phyloP scores from a whole-genome alignment of 176 grass and related monocot genomes.

The Echinochloa phyllopogon region DNA sequence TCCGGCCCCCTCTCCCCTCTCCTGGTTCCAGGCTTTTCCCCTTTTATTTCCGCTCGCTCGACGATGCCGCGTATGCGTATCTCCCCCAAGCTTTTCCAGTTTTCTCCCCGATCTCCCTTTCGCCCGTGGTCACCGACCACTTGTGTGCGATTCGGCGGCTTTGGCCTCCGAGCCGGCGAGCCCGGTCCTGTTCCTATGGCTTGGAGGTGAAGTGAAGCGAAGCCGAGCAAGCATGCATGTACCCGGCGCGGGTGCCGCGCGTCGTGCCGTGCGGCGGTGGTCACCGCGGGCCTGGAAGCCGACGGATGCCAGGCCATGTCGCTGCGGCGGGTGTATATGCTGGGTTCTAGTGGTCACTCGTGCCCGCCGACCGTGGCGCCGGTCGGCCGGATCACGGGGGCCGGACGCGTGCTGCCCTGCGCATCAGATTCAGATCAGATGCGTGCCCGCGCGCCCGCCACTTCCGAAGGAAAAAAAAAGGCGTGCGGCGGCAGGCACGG shows the following conservation, averaged over 20 bases:
- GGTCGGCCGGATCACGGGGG: background rate
- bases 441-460: background rate
- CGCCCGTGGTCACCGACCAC: slow-evolving; percentile 26
- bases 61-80: slow-evolving; percentile 43
- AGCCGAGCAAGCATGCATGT: background rate
- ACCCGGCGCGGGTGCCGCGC: background rate
- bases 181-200: slow-evolving; percentile 16
- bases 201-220: slow-evolving; percentile 6
- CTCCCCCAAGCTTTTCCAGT: background rate
- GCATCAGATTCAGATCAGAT: background rate
- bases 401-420: background rate
- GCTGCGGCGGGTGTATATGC: background rate
- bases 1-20: background rate
- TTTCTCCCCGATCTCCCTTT: background rate
- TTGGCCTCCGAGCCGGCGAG: background rate
- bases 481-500: background rate
- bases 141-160: slow-evolving; percentile 16
- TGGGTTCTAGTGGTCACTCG: background rate
- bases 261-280: background rate
- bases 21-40: background rate
- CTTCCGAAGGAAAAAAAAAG: background rate
- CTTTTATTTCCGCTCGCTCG: background rate
- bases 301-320: background rate
- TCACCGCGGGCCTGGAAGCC: background rate
- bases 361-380: background rate